Conservation (phyloP, 768 basidiomycete genomes). For the Mycena floridula region DNA sequence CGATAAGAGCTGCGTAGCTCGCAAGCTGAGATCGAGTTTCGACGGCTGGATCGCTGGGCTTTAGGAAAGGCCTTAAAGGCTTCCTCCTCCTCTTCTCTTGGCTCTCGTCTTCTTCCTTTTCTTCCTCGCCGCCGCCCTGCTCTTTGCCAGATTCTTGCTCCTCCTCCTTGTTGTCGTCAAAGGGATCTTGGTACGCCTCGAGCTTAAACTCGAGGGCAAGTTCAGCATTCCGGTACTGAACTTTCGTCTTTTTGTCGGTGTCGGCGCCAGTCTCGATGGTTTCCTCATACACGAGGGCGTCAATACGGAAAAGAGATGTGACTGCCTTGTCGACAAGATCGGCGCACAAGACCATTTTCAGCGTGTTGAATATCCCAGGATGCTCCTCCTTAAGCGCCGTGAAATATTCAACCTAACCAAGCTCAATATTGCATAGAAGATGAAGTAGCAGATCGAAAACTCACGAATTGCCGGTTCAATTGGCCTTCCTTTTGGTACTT, state of each 20-base stretch:
- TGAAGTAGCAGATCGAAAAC: neutral
- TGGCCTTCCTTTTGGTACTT: too few species aligned
- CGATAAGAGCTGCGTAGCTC: conserved; percentile 15
- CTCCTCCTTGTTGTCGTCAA: neutral
- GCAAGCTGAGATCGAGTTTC: too few species aligned
- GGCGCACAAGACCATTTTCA: neutral
- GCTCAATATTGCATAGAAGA: neutral
- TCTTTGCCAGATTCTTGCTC: conserved; percentile 4
- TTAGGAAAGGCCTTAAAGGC: too few species aligned
- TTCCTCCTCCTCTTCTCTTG: too few species aligned
- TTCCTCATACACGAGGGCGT: neutral
- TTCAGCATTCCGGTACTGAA: too few species aligned
- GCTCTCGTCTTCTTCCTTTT: conserved; percentile 18
- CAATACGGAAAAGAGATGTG: neutral
- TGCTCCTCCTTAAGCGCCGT: neutral
- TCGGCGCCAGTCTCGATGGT: neutral
- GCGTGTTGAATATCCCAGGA: neutral
- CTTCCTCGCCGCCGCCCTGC: neutral
- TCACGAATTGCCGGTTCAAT: neutral
- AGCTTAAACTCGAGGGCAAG: conserved; percentile 4
- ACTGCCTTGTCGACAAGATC: neutral
- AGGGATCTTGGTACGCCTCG: conserved; percentile 1
- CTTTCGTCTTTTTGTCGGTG: neutral
- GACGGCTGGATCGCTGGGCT: too few species aligned
- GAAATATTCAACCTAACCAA: neutral